These are phyloP conservation scores for Teunomyces kruisii DNA, from an alignment of 805 yeast species.

Conservation along the genomic window DNA sequence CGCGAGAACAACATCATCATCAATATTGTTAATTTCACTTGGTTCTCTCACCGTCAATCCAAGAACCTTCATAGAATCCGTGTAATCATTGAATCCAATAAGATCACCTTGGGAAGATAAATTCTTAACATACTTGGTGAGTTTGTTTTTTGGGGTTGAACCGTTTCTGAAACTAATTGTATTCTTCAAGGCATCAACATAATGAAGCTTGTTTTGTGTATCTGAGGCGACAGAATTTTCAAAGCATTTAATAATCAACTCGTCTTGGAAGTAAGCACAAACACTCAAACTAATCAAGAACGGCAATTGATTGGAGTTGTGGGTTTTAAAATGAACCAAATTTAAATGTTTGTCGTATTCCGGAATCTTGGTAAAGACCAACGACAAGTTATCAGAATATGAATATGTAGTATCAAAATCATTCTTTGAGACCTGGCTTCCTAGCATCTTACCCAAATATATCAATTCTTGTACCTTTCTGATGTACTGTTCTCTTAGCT, in stretches of 20 bases:
- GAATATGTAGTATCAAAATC: constrained; percentile 27
- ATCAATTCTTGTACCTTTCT: constrained; percentile 56
- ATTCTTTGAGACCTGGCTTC: constrained; percentile 6
- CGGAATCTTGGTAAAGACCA: constrained; percentile 31
- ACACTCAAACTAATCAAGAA: constrained; percentile 30
- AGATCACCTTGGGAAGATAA: constrained; percentile 28
- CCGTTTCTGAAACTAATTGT: constrained; percentile 17
- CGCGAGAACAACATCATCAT: constrained; percentile 35
- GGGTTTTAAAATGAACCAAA: constrained; percentile 21
- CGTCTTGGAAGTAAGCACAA: constrained; percentile 36
- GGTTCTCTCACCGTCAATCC: constrained; percentile 23
- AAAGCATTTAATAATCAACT: constrained; percentile 39
- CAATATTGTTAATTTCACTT: constrained; percentile 17
- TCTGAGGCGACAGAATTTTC: constrained; percentile 38
- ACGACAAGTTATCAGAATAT: constrained; percentile 33
- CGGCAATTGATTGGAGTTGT: constrained; percentile 22
- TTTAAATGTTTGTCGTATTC: constrained; percentile 39
- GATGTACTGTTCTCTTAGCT: constrained; percentile 49
- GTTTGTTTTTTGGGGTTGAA: constrained; percentile 16
- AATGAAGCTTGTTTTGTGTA: constrained; percentile 28
- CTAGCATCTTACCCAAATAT: constrained; percentile 28
- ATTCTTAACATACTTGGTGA: constrained; percentile 29
- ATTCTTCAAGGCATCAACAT: constrained; percentile 37
- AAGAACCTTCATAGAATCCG: constrained; percentile 29
- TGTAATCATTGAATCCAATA: constrained; percentile 35